Evolutionary conservation across 495 filamentous ascomycete species (phyloP), one percentile per base, ranked within the genome.

Genomic region (Hypoxylon subgilvum): DNA sequence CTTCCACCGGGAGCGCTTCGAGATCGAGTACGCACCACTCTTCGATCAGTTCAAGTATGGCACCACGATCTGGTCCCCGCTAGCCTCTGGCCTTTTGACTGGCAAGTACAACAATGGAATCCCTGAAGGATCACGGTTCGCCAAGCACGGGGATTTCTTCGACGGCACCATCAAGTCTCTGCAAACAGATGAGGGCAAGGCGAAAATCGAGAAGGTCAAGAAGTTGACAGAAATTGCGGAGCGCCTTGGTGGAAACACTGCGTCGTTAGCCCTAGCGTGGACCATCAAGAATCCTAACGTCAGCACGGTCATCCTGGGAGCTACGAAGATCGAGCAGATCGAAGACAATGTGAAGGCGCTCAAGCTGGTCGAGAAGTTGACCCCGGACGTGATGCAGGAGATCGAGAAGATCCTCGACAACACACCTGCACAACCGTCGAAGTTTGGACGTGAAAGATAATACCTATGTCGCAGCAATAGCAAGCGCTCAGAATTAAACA

Each of bases 71-170:
- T 93, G 83, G 70, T 84, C 79, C 4, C 90, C 89, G 4, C 73
- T 93, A 21, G 84, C 86, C 61, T 79, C 76, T 23, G 89, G 89
- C 2, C 60, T 92, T 17, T 71, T 93, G 56, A 90, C 84, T 0
- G 89, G 90, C 14, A 93, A 92, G 74, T 93, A 93, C 74, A 90
- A 91, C 71, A 80, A 89, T 25, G 81, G 76, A 18, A 74, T 86
- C 23, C 83, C 82, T 19, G 72, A 79, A 48, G 81, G 76, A 53
- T 83, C 81, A n/a, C 75, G 84, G 17, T 76, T 84, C 42, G 74
- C 72, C 17, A 76, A 71, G 56, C 74, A 75, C 66, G 67, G 67
- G 43, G 72, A 57, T n/a, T 74, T 76, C 67, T 76, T 75, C 46
- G 65, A 67, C 31, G 43, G 43, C 40, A 73, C 68, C 12, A 59